Evolutionary conservation across 176 grass and related monocot species (phyloP), one percentile per base, ranked within the genome.

Genomic region (Carex scoparia): DNA sequence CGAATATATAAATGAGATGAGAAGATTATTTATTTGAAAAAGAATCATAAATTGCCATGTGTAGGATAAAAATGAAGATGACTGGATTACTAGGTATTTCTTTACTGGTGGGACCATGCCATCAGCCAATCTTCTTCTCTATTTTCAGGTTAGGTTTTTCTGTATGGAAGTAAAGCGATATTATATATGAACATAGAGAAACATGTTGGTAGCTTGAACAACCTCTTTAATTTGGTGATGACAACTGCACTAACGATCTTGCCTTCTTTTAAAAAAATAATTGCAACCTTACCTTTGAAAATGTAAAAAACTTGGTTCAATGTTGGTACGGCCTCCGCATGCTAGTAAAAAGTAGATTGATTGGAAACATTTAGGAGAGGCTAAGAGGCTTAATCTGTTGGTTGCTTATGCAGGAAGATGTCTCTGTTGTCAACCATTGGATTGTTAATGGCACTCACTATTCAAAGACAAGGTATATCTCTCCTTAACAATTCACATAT

Each of bases 31-130:
- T 55, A 28, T 65, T 65, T 82, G 23, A 33, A 55, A 65, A 63
- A 83, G 48, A 64, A 48, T 54, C 6, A 66, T 48, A 49, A 68
- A 5, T 0, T 51, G 10, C 9, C 2, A 2, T 83, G 40, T 79
- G 63, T 84, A 98, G 93, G 93, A 98, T 80, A 98, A 95, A 44
- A 98, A 94, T 85, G 96, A 98, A 58, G 95, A 98, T 80, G 95
- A 98, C 59, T 98, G 95, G 93, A 98, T 98, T 77, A 98, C 96
- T 49, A 90, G 91, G 80, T 98, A 98, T 90, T 98, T 95, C 85
- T 98, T 98, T 87, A 89, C 88, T 79, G 93, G 96, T 90, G 93
- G 96, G 83, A 98, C 96, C 76, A 95, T 94, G 96, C 90, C 85
- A 23, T 98, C 93, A 28, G 92, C 96, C 56, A 90, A 94, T 70